A percentile compares a stretch with the other conserved stretches of the same genome.
These are phyloP conservation scores for Neocucurbitaria cava DNA, from an alignment of 2,329 filamentous ascomycete species.

Conservation along the genomic window DNA sequence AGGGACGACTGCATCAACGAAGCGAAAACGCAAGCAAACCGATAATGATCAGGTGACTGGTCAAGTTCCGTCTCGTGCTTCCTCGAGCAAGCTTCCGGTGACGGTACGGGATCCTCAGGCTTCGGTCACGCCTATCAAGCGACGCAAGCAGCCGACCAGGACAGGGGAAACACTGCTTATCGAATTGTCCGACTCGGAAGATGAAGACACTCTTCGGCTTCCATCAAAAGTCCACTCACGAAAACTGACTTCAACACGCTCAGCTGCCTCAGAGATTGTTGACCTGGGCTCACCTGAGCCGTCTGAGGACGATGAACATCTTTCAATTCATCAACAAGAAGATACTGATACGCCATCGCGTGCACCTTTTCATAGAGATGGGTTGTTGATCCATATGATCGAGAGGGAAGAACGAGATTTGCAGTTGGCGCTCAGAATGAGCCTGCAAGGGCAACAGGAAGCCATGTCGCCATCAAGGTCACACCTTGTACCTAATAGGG, in stretches of 20 bases:
- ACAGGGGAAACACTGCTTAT: constrained; percentile 2
- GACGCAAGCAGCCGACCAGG: background rate
- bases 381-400: background rate
- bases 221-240: background rate
- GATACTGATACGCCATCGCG: background rate
- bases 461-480: background rate
- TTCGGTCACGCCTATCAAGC: background rate
- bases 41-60: background rate
- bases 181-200: constrained; percentile 19
- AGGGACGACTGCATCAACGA: background rate
- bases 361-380: background rate
- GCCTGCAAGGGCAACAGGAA: constrained; percentile 8
- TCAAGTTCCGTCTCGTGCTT: background rate
- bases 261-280: background rate
- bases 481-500: background rate
- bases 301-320: constrained; percentile 2
- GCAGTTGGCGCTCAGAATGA: constrained; percentile 16
- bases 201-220: background rate
- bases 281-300: constrained; percentile 4
- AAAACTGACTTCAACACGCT: background rate
- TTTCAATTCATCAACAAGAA: background rate
- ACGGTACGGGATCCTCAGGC: background rate
- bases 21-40: constrained; percentile 5
- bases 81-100: background rate
- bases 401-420: constrained; percentile 12